Evolutionary conservation across 192 early-diverging fungal genomes (phyloP).

Genomic region (Podila minutissima): DNA sequence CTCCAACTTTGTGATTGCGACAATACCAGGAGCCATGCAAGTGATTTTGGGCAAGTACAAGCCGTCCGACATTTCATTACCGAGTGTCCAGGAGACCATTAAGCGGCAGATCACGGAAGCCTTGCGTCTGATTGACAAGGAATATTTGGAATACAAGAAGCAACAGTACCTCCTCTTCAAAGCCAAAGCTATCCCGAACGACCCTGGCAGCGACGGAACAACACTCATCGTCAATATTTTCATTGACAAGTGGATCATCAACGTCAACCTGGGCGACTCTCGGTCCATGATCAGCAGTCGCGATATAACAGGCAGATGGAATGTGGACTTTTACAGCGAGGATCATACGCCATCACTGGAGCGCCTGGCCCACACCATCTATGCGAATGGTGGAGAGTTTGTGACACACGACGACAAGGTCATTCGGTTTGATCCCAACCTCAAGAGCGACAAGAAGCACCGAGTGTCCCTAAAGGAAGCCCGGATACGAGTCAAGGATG

Average conservation of each 20-base stretch:
- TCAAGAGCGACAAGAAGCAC: slow-evolving; percentile 58
- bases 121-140: slow-evolving; percentile 58
- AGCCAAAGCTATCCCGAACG: slow-evolving; percentile 11
- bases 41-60: slow-evolving; percentile 56
- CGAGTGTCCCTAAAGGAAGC: slow-evolving; percentile 63
- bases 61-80: slow-evolving; percentile 35
- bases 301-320: slow-evolving; percentile 55
- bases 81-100: slow-evolving; percentile 51
- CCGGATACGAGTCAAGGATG: slow-evolving; percentile 61
- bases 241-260: slow-evolving; percentile 65
- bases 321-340: slow-evolving; percentile 61
- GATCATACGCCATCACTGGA: slow-evolving; percentile 70
- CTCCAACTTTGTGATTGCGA: slow-evolving; percentile 59
- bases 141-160: slow-evolving; percentile 62
- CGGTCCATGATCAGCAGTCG: slow-evolving; percentile 56
- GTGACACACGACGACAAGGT: slow-evolving; percentile 66
- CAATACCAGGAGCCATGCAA: slow-evolving; percentile 57
- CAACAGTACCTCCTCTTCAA: slow-evolving; percentile 48
- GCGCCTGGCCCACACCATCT: slow-evolving; percentile 62
- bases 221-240: slow-evolving; percentile 66
- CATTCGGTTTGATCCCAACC: slow-evolving; percentile 61
- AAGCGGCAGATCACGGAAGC: slow-evolving; percentile 55
- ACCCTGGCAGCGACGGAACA: slow-evolving; percentile 62
- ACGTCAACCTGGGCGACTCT: slow-evolving; percentile 67
- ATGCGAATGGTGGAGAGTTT: slow-evolving; percentile 69